A percentile compares a stretch with the other conserved stretches of the same genome.
Evolutionary conservation across 768 basidiomycete genomes (phyloP).

Genomic region (Albatrellus ellisii): DNA sequence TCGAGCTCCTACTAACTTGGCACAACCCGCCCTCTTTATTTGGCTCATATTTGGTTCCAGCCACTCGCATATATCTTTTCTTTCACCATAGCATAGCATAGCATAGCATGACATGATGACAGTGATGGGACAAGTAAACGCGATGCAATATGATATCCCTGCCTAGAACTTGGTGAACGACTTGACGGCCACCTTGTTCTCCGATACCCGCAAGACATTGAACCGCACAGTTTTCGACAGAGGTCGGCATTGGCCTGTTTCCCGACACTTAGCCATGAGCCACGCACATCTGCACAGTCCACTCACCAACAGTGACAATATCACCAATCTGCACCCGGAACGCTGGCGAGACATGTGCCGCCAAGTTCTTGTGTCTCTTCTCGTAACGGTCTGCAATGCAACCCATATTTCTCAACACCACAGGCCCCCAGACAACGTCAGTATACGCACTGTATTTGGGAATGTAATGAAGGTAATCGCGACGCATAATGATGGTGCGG

Average conservation of each 20-base stretch:
- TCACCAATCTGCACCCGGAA: slow-evolving; percentile 98
- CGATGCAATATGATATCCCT: slow-evolving; percentile 12
- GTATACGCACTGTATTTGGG: slow-evolving; percentile 86
- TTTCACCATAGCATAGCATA: slow-evolving; percentile 15
- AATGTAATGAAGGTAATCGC: slow-evolving; percentile 91
- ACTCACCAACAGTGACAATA: slow-evolving; percentile 86
- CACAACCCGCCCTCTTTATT: not conserved
- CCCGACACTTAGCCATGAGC: slow-evolving; percentile 2
- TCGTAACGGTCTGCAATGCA: slow-evolving; percentile 80
- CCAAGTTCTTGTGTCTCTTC: slow-evolving; percentile 97
- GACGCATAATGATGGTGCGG: slow-evolving; percentile 93
- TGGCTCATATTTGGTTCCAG: not conserved
- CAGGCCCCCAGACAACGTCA: not conserved
- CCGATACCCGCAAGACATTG: slow-evolving; percentile 93
- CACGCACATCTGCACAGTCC: not conserved
- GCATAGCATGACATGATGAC: slow-evolving; percentile 15
- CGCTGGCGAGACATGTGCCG: slow-evolving; percentile 92
- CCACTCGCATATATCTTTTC: not conserved
- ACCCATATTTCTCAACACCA: not conserved
- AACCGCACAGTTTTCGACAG: slow-evolving; percentile 98
- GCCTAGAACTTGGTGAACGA: slow-evolving; percentile 88
- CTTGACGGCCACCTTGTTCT: slow-evolving; percentile 86
- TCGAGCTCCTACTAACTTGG: too few species aligned
- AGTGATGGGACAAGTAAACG: slow-evolving; percentile 11
- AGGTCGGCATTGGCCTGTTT: slow-evolving; percentile 91